Conservation (phyloP, 2,329 filamentous ascomycete genomes). For the Bipolaris oryzae region DNA sequence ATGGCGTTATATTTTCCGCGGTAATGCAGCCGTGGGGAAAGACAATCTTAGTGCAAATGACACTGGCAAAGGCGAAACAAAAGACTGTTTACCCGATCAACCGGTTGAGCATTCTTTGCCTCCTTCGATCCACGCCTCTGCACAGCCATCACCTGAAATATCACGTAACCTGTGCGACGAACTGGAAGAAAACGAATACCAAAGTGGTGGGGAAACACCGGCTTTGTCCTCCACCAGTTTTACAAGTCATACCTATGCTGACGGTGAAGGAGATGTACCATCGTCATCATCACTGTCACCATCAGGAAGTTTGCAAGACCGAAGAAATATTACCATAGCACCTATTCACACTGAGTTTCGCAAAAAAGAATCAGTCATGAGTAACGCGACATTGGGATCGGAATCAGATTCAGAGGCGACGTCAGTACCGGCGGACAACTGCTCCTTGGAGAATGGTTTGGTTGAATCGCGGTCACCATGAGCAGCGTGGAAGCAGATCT, state of each 20-base stretch:
- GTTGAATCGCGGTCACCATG: not conserved
- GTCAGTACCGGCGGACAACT: not conserved
- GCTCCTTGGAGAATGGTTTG: not conserved
- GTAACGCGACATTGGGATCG: no score
- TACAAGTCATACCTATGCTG: not conserved
- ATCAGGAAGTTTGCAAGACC: not conserved
- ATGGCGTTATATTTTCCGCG: constrained; percentile 8
- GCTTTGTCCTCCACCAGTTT: not conserved
- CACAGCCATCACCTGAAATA: not conserved
- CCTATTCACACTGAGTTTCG: not conserved
- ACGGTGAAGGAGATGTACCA: not conserved
- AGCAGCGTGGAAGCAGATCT: no score
- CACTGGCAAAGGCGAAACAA: not conserved
- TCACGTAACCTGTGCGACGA: not conserved
- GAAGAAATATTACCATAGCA: not conserved
- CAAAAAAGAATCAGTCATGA: not conserved
- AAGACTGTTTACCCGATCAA: not conserved
- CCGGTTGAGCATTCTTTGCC: constrained; percentile 44
- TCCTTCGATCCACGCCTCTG: not conserved
- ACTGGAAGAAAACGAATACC: not conserved
- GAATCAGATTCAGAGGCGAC: not conserved
- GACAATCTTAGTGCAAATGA: no score
- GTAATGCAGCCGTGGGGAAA: not conserved
- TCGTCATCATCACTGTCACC: no score
- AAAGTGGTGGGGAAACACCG: not conserved